A percentile compares a stretch with the other conserved stretches of the same genome.
These are phyloP conservation scores for Solanum lycopersicoides DNA, from an alignment of 257 asterid species.

Conservation along the genomic window DNA sequence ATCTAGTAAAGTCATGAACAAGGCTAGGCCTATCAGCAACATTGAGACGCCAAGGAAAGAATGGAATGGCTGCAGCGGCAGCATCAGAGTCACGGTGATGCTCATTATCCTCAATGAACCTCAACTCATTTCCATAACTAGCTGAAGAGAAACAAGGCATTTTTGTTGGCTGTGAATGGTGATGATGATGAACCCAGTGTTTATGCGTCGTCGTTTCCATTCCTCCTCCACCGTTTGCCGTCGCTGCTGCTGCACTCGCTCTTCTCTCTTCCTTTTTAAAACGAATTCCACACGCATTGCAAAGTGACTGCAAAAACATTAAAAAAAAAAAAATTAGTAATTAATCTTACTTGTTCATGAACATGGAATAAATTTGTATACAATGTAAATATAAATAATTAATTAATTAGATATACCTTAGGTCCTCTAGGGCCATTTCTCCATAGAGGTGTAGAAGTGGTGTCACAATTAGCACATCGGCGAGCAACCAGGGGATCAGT, in stretches of 20 bases:
- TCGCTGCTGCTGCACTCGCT: constrained; percentile 74
- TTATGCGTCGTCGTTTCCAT: constrained; percentile 24
- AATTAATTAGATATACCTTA: constrained; percentile 25
- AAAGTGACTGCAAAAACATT: constrained; percentile 55
- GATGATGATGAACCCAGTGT: constrained; percentile 41
- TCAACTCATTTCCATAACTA: constrained; percentile 41
- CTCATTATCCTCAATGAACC: constrained; percentile 50
- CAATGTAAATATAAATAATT: too few species aligned
- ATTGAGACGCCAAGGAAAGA: constrained; percentile 72
- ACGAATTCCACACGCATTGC: constrained; percentile 98
- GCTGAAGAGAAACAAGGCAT: constrained; percentile 17
- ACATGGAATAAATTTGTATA: too few species aligned
- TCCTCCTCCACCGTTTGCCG: constrained; percentile 16
- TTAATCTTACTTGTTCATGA: too few species aligned
- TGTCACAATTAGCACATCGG: constrained; percentile 95
- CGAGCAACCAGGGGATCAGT: constrained; percentile 58
- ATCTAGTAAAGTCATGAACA: constrained; percentile 71
- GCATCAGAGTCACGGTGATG: constrained; percentile 42
- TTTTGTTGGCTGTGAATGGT: constrained; percentile 28
- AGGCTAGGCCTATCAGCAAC: constrained; percentile 59
- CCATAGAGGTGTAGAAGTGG: constrained; percentile 96
- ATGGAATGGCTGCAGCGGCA: constrained; percentile 16
- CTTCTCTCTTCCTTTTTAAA: constrained; percentile 95
- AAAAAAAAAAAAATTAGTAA: too few species aligned
- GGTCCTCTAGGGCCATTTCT: constrained; percentile 93